Base-by-base conservation (phyloP, 495 filamentous ascomycete species). In the Neohortaea acidophila region DNA sequence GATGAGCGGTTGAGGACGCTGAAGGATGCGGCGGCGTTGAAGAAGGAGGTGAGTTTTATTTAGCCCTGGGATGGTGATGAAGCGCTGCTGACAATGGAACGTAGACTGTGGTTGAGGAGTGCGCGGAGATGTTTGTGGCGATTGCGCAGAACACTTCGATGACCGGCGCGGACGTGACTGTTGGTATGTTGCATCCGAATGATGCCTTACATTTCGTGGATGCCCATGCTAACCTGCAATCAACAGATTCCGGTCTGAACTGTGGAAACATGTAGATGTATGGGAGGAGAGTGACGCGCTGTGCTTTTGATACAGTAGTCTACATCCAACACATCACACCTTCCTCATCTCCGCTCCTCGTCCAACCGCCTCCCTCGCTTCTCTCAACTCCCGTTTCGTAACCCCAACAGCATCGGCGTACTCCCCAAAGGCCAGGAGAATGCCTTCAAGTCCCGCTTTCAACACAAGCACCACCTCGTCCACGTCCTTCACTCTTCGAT, bases 371-470 rank as follows among this genome's bases (percentile, higher is more conserved):
- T 81, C 73, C 51, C 63, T 75, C 25, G 81, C 84, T 33, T 74
- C 50, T 44, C 73, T 63, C 52, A 93, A 66, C 40, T 91, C 83
- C 33, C 61, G 66, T 35, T 65, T 58, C 24, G 61, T 72, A 38
- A 91, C 53, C 32, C 73, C 70, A 43, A 87, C 58, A 35, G 77
- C 72, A 11, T 63, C 59, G 27, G 73, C 63, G 58, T 80, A 91
- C 44, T 70, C 69, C 21, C 68, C 77, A 63, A 89, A 94, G 4
- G 66, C 70, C 2, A 56, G 43, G 15, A 94, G 47, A 12, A 92
- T 59, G 35, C 69, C 65, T 18, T 52, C 52, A 27, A 94, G 61
- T 5, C 72, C 70, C 2, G 57, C 57, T 50, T 65, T 74, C 44
- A 92, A 48, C 4, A 65, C 65, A 5, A 59, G 58, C 26, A 78